Evolutionary conservation across 2,329 filamentous ascomycete genomes (phyloP).

Genomic region (Aspergillus sp.): DNA sequence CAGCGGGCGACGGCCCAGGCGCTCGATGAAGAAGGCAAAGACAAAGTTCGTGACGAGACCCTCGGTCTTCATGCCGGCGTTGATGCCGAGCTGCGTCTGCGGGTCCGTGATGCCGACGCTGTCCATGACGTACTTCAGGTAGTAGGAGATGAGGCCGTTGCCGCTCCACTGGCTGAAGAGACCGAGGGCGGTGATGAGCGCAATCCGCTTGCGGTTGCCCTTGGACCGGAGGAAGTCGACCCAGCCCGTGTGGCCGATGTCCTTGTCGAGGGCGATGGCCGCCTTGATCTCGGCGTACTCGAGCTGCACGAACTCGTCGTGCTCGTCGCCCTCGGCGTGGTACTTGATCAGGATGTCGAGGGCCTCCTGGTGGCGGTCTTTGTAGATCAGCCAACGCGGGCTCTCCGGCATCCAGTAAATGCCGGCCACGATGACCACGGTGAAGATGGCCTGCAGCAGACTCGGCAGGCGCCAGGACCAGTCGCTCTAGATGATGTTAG

Average conservation of each 20-base stretch:
- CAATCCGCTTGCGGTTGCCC: conserved; percentile 53
- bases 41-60: conserved; percentile 32
- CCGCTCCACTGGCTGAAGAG: conserved; percentile 58
- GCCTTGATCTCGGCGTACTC: conserved; percentile 20
- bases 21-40: conserved; percentile 38
- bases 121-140: conserved; percentile 35
- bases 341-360: conserved; percentile 5
- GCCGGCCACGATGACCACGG: conserved; percentile 13
- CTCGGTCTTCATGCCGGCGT: conserved; percentile 36
- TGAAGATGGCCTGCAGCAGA: conserved; percentile 19
- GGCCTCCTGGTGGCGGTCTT: background rate
- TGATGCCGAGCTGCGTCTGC: conserved; percentile 40
- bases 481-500: background rate
- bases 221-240: conserved; percentile 36
- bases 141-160: conserved; percentile 43
- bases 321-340: conserved; percentile 15
- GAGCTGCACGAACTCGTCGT: conserved; percentile 12
- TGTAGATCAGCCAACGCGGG: conserved; percentile 9
- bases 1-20: conserved; percentile 39
- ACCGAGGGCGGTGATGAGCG: conserved; percentile 51
- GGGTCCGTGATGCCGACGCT: conserved; percentile 36
- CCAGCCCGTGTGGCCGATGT: conserved; percentile 46
- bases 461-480: conserved; percentile 22
- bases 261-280: conserved; percentile 41
- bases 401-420: conserved; percentile 16